Percentiles rank a stretch among this genome's conserved stretches.
Conservation (phyloP, 75 land plant genomes). For the Picea sitchensis region DNA sequence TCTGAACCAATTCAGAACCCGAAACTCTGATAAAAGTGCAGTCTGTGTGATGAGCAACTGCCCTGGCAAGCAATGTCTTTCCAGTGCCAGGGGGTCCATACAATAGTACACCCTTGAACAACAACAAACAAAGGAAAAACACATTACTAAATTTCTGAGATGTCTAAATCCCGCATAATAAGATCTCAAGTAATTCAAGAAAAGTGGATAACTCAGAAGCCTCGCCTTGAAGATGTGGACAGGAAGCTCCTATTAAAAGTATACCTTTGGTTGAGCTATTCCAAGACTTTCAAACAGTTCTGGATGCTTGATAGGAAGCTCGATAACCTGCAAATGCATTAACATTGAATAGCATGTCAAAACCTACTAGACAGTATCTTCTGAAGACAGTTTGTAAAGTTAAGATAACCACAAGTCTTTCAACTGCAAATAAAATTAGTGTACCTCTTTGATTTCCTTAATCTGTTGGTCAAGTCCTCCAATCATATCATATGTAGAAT, state of each 20-base stretch:
- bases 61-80: constrained; percentile 76
- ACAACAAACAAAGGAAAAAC: neutral
- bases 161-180: neutral
- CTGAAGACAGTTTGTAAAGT: neutral
- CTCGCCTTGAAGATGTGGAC: neutral
- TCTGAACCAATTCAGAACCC: constrained; percentile 97
- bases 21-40: constrained; percentile 97
- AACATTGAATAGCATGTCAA: neutral
- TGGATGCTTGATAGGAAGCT: constrained; percentile 96
- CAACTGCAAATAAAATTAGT: neutral
- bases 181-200: neutral
- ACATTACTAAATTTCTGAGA: neutral
- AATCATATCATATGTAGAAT: constrained; percentile 95
- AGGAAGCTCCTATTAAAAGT: neutral
- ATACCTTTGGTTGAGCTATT: constrained; percentile 97
- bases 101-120: constrained; percentile 65
- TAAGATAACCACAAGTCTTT: neutral
- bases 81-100: constrained; percentile 96
- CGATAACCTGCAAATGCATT: constrained; percentile 69
- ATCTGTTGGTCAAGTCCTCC: constrained; percentile 96
- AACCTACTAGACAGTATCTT: constrained; percentile 1
- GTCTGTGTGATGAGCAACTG: constrained; percentile 98
- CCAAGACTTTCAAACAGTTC: constrained; percentile 97
- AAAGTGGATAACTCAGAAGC: neutral
- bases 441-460: constrained; percentile 89